These are phyloP conservation scores for Metschnikowia continentalis DNA, from an alignment of 805 yeast genomes.

Conservation along the genomic window DNA sequence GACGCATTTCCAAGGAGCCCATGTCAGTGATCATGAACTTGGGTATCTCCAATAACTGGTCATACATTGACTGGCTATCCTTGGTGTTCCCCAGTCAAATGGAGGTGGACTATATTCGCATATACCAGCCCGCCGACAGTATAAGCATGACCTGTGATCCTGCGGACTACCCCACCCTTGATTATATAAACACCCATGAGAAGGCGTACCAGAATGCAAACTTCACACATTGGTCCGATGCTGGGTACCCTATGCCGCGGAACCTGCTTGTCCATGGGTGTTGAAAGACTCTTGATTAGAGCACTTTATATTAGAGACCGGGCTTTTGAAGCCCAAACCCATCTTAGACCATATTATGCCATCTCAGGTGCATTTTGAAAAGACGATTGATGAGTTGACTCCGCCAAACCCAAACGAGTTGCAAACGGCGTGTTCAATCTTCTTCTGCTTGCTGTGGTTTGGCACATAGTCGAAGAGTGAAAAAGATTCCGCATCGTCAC, in stretches of 20 bases:
- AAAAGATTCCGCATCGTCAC: conserved; percentile 40
- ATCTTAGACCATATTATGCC: too few species aligned
- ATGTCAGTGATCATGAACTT: conserved; percentile 37
- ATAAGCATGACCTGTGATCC: conserved; percentile 37
- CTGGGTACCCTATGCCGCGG: conserved; percentile 54
- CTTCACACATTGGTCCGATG: conserved; percentile 34
- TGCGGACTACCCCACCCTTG: conserved; percentile 30
- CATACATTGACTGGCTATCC: conserved; percentile 33
- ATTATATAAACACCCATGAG: conserved; percentile 31
- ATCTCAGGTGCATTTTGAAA: conserved; percentile 19
- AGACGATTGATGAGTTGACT: conserved; percentile 73
- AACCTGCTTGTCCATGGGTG: conserved; percentile 28
- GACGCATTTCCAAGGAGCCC: conserved; percentile 35
- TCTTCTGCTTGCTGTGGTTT: conserved; percentile 35
- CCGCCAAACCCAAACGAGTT: conserved; percentile 99
- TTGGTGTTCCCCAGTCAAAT: conserved; percentile 34
- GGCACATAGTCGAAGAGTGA: conserved; percentile 56
- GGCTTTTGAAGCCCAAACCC: too few species aligned
- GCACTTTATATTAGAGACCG: too few species aligned
- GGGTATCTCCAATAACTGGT: conserved; percentile 41
- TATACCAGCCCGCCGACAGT: conserved; percentile 35
- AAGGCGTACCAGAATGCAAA: conserved; percentile 33
- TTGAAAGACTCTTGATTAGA: not conserved
- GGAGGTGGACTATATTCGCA: conserved; percentile 37
- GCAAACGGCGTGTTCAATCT: conserved; percentile 59